These are phyloP conservation scores for Cylindrotheca fusiformis DNA, from an alignment of 108 stramenopile genomes.

Conservation along the genomic window DNA sequence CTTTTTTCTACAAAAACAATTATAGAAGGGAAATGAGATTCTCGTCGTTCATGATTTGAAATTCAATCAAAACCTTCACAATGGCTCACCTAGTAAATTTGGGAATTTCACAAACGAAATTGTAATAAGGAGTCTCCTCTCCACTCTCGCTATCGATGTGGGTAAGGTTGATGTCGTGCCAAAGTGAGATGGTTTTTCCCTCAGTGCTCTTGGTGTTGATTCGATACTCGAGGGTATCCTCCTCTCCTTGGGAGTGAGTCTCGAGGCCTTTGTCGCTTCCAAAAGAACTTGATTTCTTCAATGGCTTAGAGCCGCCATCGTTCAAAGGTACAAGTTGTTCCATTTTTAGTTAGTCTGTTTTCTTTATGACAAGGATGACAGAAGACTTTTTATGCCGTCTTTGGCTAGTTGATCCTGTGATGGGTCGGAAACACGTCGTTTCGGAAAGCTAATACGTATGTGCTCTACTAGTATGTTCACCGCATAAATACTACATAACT, in stretches of 20 bases:
- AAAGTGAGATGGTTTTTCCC: conserved; percentile 75
- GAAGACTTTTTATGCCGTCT: too few species aligned
- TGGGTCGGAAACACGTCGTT: too few species aligned
- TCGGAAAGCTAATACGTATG: too few species aligned
- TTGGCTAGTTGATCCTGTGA: too few species aligned
- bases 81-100: conserved; percentile 85
- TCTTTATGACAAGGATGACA: too few species aligned
- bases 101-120: conserved; percentile 97
- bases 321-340: conserved; percentile 41
- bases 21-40: conserved; percentile 5
- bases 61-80: background rate
- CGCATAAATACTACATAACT: too few species aligned
- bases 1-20: conserved; percentile 72
- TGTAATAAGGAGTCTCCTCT: conserved; percentile 66
- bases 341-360: background rate
- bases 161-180: conserved; percentile 87
- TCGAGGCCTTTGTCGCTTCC: conserved; percentile 58
- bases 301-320: conserved; percentile 11
- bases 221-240: conserved; percentile 79
- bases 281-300: conserved; percentile 24
- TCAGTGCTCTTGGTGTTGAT: conserved; percentile 63
- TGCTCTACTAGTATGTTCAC: too few species aligned
- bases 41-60: background rate
- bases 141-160: conserved; percentile 73
- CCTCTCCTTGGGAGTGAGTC: conserved; percentile 54